phyloP scores from a whole-genome alignment of 2,329 filamentous ascomycete genomes.

The Cephalotrichum gorgonifer region DNA sequence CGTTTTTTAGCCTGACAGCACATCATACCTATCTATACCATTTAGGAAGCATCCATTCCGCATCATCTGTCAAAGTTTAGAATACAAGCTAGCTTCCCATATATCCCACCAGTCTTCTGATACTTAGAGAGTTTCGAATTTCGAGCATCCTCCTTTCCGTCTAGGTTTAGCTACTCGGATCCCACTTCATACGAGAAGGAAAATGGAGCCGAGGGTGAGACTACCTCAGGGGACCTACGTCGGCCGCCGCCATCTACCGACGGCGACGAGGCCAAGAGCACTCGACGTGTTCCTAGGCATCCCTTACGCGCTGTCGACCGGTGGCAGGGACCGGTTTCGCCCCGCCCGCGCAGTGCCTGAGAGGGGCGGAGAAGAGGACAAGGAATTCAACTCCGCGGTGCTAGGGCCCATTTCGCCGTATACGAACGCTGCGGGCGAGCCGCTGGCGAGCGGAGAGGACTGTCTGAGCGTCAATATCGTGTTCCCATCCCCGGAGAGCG shows the following conservation, averaged over 20 bases:
- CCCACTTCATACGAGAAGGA: too few relatives aligned
- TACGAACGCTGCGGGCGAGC: conserved; percentile 12
- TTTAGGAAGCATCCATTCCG: too few relatives aligned
- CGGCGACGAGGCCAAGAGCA: conserved; percentile 18
- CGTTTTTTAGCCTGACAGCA: too few relatives aligned
- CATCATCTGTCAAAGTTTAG: too few relatives aligned
- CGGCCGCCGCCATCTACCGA: background rate
- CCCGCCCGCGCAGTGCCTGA: conserved; percentile 22
- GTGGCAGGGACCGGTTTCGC: conserved; percentile 34
- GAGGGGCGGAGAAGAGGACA: conserved; percentile 6
- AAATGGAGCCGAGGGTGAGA: background rate
- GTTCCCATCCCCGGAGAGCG: conserved; percentile 19
- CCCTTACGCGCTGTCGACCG: conserved; percentile 33
- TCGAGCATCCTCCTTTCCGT: too few relatives aligned
- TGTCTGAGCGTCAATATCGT: conserved; percentile 44
- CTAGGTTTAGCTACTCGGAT: too few relatives aligned
- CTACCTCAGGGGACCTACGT: conserved; percentile 4
- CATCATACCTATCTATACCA: too few relatives aligned
- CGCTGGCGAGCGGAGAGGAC: conserved; percentile 31
- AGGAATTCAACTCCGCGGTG: conserved; percentile 19
- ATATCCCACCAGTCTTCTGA: too few relatives aligned
- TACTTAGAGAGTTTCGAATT: too few relatives aligned
- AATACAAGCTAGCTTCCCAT: too few relatives aligned
- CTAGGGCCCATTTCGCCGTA: conserved; percentile 28
- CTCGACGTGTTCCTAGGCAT: conserved; percentile 39